phyloP scores from a whole-genome alignment of 2,329 filamentous ascomycete genomes.

The Fusarium protoensiforme region DNA sequence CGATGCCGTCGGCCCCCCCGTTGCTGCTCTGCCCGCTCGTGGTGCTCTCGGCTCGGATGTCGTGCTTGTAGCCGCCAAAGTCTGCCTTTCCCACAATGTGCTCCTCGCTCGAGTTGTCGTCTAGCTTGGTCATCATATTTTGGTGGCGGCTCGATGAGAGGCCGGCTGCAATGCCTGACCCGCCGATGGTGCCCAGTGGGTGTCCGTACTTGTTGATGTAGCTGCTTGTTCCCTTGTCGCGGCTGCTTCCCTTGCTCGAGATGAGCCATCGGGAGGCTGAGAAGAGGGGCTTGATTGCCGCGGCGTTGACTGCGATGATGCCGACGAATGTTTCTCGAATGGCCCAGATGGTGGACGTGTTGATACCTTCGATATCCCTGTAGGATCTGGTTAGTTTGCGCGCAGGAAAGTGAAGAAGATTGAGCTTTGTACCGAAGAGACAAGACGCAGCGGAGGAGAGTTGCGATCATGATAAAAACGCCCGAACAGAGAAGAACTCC shows the following conservation, averaged over 20 bases:
- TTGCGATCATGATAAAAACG: conserved; percentile 56
- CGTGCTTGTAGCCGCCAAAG: conserved; percentile 34
- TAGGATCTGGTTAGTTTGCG: neutral
- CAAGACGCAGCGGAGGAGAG: conserved; percentile 54
- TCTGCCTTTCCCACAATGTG: conserved; percentile 41
- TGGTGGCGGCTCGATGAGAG: conserved; percentile 25
- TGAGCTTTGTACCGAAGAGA: conserved; percentile 40
- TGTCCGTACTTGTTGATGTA: conserved; percentile 41
- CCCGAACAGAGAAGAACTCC: conserved; percentile 54
- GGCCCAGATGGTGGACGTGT: conserved; percentile 54
- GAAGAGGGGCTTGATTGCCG: conserved; percentile 55
- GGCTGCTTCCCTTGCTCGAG: conserved; percentile 47
- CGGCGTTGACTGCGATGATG: conserved; percentile 56
- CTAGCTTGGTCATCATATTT: conserved; percentile 39
- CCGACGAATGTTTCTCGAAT: conserved; percentile 57
- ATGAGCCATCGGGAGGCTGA: conserved; percentile 47
- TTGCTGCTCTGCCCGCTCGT: conserved; percentile 24
- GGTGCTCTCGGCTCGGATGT: conserved; percentile 37
- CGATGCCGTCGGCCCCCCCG: conserved; percentile 30
- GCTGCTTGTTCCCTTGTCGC: conserved; percentile 37
- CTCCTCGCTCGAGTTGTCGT: conserved; percentile 48
- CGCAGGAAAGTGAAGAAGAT: fast-evolving
- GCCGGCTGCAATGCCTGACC: conserved; percentile 23
- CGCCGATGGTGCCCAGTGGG: conserved; percentile 40
- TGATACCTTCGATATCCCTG: conserved; percentile 49